phyloP scores from a whole-genome alignment of 208 protist species.

The Naegleria fowleri region DNA sequence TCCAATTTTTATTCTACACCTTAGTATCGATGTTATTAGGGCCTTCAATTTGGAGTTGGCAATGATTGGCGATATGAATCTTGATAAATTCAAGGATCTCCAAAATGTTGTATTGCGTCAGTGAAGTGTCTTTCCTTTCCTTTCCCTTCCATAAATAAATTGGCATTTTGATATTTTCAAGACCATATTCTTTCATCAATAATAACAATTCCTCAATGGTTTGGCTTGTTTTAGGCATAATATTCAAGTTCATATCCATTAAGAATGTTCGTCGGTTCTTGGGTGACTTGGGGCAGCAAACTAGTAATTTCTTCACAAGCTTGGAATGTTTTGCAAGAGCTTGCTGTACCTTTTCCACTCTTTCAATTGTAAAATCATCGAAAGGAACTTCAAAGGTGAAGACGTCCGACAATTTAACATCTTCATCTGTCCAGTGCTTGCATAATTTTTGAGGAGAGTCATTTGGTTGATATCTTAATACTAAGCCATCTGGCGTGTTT shows the following conservation, averaged over 20 bases:
- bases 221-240: neutral
- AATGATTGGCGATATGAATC: neutral
- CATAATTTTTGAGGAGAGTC: neutral
- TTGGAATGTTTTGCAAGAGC: neutral
- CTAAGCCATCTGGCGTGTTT: no score
- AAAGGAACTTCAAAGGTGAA: neutral
- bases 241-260: neutral
- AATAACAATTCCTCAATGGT: neutral
- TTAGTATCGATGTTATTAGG: no score
- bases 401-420: neutral
- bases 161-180: neutral
- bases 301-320: neutral
- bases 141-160: constrained; percentile 20
- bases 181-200: neutral
- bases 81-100: constrained; percentile 11
- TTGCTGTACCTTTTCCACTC: neutral
- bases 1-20: no score
- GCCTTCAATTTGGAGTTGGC: no score
- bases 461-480: neutral
- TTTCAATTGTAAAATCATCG: neutral
- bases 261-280: constrained; percentile 4
- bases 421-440: neutral
- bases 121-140: neutral
- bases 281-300: neutral
- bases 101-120: neutral